Evolutionary conservation across 2,329 filamentous ascomycete genomes (phyloP), one percentile per base, ranked within the genome.

Genomic region (Xylaria sp.): DNA sequence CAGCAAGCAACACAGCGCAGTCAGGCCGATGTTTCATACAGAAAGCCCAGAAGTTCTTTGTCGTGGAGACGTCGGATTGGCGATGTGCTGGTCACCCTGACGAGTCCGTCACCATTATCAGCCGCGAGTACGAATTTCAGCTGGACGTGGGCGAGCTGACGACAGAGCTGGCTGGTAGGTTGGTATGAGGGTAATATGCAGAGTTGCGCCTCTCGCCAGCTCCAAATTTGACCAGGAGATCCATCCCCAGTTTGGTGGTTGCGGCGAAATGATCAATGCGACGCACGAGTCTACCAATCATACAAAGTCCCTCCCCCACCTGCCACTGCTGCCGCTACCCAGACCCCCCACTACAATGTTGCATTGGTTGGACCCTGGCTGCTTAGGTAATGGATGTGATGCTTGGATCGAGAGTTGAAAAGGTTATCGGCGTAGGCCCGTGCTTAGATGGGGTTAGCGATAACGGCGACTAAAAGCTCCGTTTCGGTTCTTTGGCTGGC

Each of bases 381-480:
- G n/a, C n/a, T n/a, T n/a, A n/a, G n/a, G n/a, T n/a, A n/a, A n/a
- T n/a, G n/a, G n/a, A n/a, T n/a, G n/a, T n/a, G n/a, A n/a, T n/a
- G n/a, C n/a, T n/a, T n/a, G n/a, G n/a, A n/a, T n/a, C n/a, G n/a
- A n/a, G n/a, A n/a, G n/a, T n/a, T n/a, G n/a, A n/a, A n/a, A n/a
- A n/a, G n/a, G n/a, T n/a, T n/a, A n/a, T n/a, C n/a, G n/a, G n/a
- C n/a, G n/a, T n/a, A n/a, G n/a, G n/a, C n/a, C n/a, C n/a, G n/a
- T n/a, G n/a, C n/a, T n/a, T n/a, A n/a, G n/a, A n/a, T n/a, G n/a
- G n/a, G n/a, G n/a, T n/a, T n/a, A n/a, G n/a, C 47, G 44, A 48
- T 34, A 47, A 38, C 56, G 56, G 56, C 9, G 50, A 56, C 50
- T 56, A 39, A 26, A 56, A 46, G 43, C 42, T 59, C 56, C 52